Conservation (phyloP, 2,329 filamentous ascomycete species). For the Penicillium sclerotiorum region DNA sequence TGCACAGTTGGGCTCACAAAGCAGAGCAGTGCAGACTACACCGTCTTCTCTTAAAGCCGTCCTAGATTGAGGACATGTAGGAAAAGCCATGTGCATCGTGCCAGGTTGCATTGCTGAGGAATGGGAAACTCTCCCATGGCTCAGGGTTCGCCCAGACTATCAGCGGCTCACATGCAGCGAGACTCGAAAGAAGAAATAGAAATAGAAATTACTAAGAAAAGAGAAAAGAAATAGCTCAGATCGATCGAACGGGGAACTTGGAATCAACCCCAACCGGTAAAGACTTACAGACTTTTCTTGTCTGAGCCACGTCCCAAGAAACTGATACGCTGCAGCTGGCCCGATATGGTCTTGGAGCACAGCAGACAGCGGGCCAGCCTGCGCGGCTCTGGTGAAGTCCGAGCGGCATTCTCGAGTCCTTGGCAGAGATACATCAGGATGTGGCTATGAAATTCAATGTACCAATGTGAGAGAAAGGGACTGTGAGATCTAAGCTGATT, state of each 20-base stretch:
- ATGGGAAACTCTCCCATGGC: not conserved
- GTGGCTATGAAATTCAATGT: no score
- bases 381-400: slow-evolving; percentile 13
- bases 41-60: no score
- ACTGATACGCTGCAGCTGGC: slow-evolving; percentile 12
- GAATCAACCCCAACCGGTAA: no score
- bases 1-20: no score
- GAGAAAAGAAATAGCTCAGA: not conserved
- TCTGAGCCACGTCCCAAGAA: no score
- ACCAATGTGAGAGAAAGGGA: no score
- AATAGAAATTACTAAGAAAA: no score
- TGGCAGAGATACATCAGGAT: slow-evolving; percentile 16
- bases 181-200: not conserved
- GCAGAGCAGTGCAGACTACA: no score
- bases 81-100: no score
- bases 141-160: not conserved
- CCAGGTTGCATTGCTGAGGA: not conserved
- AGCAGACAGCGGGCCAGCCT: not conserved
- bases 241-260: not conserved
- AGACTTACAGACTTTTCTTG: no score
- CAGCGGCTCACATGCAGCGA: slow-evolving; percentile 4
- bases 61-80: no score
- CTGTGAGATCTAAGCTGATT: no score
- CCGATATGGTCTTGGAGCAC: slow-evolving; percentile 4
- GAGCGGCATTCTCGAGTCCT: slow-evolving; percentile 12